Evolutionary conservation across 2,329 filamentous ascomycete genomes (phyloP).

Genomic region (Ophiostoma perfectum): DNA sequence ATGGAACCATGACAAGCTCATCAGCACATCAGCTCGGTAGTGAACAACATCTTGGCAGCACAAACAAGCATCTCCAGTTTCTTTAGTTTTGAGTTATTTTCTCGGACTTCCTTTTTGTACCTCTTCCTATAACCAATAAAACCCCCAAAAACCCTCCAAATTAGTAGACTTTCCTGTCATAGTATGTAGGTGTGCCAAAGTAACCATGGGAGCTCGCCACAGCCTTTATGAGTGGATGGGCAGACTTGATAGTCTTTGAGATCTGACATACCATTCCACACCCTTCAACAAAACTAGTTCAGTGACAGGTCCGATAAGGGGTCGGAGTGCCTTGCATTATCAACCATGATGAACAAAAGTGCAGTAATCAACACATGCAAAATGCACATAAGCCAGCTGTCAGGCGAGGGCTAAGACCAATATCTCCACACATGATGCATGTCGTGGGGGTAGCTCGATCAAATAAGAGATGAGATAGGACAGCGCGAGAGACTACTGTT

Average conservation of each 20-base stretch:
- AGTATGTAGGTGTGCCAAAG: too few relatives aligned
- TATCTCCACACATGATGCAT: background rate
- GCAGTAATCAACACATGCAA: background rate
- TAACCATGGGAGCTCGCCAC: too few relatives aligned
- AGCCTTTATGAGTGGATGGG: too few relatives aligned
- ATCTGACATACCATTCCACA: background rate
- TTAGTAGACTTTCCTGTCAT: too few relatives aligned
- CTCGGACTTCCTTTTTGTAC: background rate
- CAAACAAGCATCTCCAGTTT: background rate
- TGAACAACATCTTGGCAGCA: background rate
- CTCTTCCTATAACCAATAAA: constrained; percentile 28
- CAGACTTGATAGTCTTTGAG: background rate
- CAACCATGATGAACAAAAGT: background rate
- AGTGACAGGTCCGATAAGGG: background rate
- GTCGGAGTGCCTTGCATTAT: background rate
- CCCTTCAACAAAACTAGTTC: too few relatives aligned
- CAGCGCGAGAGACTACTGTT: background rate
- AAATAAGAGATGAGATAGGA: background rate
- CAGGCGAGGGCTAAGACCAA: background rate
- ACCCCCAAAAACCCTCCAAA: background rate
- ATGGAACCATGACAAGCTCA: background rate
- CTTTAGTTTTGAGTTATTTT: background rate
- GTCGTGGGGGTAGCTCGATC: background rate
- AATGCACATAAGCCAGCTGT: background rate
- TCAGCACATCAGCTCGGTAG: background rate